phyloP scores from a whole-genome alignment of 257 asterid genomes.

The Rauvolfia tetraphylla region DNA sequence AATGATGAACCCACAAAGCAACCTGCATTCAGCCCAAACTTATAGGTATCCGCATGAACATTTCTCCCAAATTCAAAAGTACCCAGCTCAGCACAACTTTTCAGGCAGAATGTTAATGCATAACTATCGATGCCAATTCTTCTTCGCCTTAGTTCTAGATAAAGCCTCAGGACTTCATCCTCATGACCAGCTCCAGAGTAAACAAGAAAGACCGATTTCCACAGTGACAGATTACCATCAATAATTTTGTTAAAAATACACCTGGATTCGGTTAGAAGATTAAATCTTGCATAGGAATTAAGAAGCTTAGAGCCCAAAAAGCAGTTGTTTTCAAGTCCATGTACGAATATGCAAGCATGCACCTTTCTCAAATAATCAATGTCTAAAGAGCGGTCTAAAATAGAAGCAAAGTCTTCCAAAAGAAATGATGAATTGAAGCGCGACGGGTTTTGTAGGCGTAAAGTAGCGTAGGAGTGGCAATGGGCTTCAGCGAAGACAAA shows the following conservation, averaged over 20 bases:
- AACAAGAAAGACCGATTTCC: constrained; percentile 42
- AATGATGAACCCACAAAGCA: constrained; percentile 52
- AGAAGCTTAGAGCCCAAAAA: constrained; percentile 36
- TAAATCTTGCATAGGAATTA: constrained; percentile 30
- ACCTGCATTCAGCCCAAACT: constrained; percentile 41
- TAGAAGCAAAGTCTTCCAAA: constrained; percentile 29
- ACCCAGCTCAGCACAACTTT: constrained; percentile 43
- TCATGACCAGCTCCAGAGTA: constrained; percentile 36
- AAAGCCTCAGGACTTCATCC: constrained; percentile 36
- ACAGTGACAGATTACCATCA: constrained; percentile 24
- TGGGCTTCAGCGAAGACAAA: constrained; percentile 11
- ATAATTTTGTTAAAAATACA: constrained; percentile 32
- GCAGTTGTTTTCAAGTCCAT: constrained; percentile 32
- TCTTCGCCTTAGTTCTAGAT: constrained; percentile 30
- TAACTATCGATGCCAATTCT: constrained; percentile 32
- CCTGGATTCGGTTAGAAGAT: constrained; percentile 39
- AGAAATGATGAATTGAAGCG: neutral
- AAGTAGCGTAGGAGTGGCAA: constrained; percentile 8
- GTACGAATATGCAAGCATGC: constrained; percentile 38
- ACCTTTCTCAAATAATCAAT: constrained; percentile 32
- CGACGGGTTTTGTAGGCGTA: constrained; percentile 4
- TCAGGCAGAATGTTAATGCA: constrained; percentile 45
- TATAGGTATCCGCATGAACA: constrained; percentile 44
- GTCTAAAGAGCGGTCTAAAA: constrained; percentile 32
- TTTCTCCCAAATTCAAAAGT: constrained; percentile 37